These are phyloP conservation scores for Solanum peruvianum DNA, from an alignment of 257 asterid species.

Conservation along the genomic window DNA sequence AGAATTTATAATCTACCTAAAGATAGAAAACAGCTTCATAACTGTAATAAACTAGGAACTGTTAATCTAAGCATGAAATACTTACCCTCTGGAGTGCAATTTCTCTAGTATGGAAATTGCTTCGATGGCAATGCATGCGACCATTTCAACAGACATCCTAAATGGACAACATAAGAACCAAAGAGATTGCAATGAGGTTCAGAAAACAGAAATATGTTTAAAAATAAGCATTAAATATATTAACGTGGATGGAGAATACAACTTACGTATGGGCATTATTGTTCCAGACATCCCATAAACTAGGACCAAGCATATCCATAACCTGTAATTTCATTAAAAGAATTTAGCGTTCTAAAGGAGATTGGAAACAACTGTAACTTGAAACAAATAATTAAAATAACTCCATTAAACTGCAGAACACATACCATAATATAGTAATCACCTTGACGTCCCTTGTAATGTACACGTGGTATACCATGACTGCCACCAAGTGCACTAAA, in stretches of 20 bases:
- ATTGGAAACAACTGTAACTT: not conserved
- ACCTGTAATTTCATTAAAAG: constrained; percentile 43
- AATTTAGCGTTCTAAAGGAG: not conserved
- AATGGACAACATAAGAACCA: not conserved
- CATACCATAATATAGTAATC: constrained; percentile 76
- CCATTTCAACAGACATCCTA: constrained; percentile 17
- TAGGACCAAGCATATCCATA: constrained; percentile 45
- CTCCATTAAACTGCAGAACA: not conserved
- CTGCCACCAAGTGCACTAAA: constrained; percentile 66
- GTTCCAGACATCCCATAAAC: constrained; percentile 21
- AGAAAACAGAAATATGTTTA: not conserved
- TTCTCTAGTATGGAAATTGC: constrained; percentile 17
- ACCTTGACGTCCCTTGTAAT: constrained; percentile 59
- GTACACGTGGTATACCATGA: constrained; percentile 79
- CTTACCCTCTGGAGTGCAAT: constrained; percentile 13
- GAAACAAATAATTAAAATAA: not conserved
- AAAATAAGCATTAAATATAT: not conserved
- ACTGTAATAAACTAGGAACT: not conserved
- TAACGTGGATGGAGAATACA: not conserved
- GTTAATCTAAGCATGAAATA: not conserved
- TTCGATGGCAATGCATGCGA: constrained; percentile 20
- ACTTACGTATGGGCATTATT: constrained; percentile 9
- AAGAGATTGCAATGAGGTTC: not conserved
- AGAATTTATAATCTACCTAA: not conserved
- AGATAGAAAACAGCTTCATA: not conserved